phyloP scores from a whole-genome alignment of 1,139 yeast species.

The Hansenula lynferdii region DNA sequence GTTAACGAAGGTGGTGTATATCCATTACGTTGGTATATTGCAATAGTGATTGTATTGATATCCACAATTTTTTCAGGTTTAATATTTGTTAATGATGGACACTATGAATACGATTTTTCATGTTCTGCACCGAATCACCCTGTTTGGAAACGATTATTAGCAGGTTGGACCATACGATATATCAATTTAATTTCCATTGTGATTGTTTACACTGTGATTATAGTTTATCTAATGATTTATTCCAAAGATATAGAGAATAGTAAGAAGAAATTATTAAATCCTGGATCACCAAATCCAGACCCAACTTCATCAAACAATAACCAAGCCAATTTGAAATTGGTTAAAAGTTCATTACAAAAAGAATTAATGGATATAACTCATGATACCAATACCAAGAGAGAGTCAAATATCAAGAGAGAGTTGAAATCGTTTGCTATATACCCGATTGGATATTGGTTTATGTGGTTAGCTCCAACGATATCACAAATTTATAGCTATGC shows the following conservation, averaged over 20 bases:
- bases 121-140: conserved; percentile 16
- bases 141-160: conserved; percentile 17
- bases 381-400: conserved; percentile 5
- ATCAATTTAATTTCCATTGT: conserved; percentile 13
- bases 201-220: conserved; percentile 12
- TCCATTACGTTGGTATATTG: conserved; percentile 6
- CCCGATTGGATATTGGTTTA: conserved; percentile 17
- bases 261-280: conserved; percentile 3
- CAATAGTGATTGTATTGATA: not conserved
- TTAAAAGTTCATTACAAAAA: conserved; percentile 9
- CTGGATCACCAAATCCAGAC: not conserved
- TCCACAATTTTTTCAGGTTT: conserved; percentile 8
- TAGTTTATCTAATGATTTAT: conserved; percentile 9
- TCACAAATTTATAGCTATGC: conserved; percentile 10
- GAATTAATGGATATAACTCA: conserved; percentile 15
- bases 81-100: conserved; percentile 10
- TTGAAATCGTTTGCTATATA: conserved; percentile 15
- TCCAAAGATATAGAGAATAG: conserved; percentile 7
- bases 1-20: conserved; percentile 20
- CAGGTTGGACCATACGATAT: conserved; percentile 15
- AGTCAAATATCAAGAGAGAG: conserved; percentile 13
- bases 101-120: conserved; percentile 9
- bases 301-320: not conserved
- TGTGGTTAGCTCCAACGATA: conserved; percentile 15
- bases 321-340: not conserved